Percentiles rank a stretch among this genome's conserved stretches.
phyloP scores from a whole-genome alignment of 768 basidiomycete genomes.

The Kwoniella shandongensis region DNA sequence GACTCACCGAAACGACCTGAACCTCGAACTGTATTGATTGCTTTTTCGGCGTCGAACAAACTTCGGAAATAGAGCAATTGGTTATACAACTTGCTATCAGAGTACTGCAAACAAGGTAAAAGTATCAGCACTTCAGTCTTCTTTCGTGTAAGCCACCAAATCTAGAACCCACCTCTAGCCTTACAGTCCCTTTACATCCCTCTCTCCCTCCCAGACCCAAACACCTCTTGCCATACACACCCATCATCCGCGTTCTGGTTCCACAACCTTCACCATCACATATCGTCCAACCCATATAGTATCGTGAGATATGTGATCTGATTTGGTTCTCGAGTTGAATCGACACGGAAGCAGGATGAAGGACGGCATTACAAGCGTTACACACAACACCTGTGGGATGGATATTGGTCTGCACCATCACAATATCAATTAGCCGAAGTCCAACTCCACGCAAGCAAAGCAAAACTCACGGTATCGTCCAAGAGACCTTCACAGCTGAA shows the following conservation, averaged over 20 bases:
- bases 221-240: constrained; percentile 84
- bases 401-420: constrained; percentile 63
- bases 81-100: constrained; percentile 79
- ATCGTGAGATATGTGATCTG: constrained; percentile 69
- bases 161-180: constrained; percentile 66
- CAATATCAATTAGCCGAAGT: background rate
- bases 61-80: constrained; percentile 80
- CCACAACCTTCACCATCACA: constrained; percentile 86
- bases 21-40: constrained; percentile 60
- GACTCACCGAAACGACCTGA: constrained; percentile 53
- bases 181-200: constrained; percentile 69
- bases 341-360: constrained; percentile 67
- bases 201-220: constrained; percentile 56
- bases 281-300: constrained; percentile 84
- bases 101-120: constrained; percentile 63
- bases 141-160: constrained; percentile 3
- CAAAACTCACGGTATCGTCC: constrained; percentile 49
- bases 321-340: constrained; percentile 86
- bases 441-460: background rate
- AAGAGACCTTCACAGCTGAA: constrained; percentile 50
- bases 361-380: constrained; percentile 62
- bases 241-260: constrained; percentile 85
- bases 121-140: background rate
- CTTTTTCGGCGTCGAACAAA: constrained; percentile 74
- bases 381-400: constrained; percentile 68